phyloP scores from a whole-genome alignment of 78 protist genomes.

The Emiliania huxleyi region DNA sequence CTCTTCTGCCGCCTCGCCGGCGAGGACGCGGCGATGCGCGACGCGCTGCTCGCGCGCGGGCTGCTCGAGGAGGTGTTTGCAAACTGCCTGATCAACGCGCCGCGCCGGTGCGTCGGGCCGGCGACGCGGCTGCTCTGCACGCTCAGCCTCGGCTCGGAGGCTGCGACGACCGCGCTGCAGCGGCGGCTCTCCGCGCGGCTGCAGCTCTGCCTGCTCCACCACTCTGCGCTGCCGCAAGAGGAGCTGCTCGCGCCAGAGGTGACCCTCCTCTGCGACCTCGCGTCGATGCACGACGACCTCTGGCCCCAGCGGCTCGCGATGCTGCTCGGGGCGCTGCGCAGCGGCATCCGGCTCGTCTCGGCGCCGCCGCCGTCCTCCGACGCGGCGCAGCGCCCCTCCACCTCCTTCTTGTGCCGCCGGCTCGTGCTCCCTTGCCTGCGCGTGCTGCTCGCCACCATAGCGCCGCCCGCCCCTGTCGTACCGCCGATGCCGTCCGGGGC shows the following conservation, averaged over 20 bases:
- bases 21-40: not conserved
- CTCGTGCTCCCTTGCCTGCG: not conserved
- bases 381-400: not conserved
- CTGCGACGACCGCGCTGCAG: not conserved
- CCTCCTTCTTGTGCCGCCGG: not conserved
- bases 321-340: not conserved
- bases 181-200: not conserved
- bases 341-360: no score
- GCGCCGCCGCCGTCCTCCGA: no score
- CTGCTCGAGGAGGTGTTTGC: slow-evolving; percentile 43
- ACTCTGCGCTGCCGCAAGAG: not conserved
- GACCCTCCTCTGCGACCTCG: not conserved
- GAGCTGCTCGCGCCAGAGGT: not conserved
- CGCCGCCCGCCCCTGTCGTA: no score
- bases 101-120: not conserved
- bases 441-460: no score
- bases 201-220: not conserved
- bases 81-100: slow-evolving; percentile 28
- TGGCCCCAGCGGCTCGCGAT: not conserved
- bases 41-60: slow-evolving; percentile 4
- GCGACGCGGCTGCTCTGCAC: not conserved
- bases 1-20: not conserved
- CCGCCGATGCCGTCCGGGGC: no score
- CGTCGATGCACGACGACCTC: not conserved
- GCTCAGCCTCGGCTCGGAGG: not conserved